These are phyloP conservation scores for Scytalidium lignicola DNA, from an alignment of 2,329 filamentous ascomycete species.

Conservation along the genomic window DNA sequence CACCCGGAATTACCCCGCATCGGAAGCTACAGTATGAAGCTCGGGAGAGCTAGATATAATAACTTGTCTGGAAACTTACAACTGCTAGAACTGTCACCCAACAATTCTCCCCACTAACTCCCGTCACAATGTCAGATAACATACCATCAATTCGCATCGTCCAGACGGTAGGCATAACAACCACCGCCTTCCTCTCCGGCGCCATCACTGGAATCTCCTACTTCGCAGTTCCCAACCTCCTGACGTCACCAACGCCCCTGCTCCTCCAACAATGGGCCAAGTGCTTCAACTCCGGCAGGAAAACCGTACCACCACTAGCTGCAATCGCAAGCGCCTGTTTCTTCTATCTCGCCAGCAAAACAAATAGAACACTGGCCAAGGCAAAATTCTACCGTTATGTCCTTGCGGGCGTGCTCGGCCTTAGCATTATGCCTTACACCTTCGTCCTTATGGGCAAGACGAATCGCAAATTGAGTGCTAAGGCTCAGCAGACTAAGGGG, in stretches of 20 bases:
- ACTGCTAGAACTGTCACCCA: too few species aligned
- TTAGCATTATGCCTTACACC: conserved; percentile 48
- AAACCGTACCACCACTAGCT: conserved; percentile 39
- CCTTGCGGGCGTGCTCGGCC: conserved; percentile 38
- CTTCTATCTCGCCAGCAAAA: conserved; percentile 26
- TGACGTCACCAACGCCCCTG: conserved; percentile 49
- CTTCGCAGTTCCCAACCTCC: conserved; percentile 44
- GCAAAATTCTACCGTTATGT: conserved; percentile 30
- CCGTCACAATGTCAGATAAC: conserved; percentile 2
- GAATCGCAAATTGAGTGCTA: conserved; percentile 43
- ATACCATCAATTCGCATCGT: conserved; percentile 35
- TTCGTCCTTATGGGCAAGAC: conserved; percentile 38
- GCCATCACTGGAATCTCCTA: conserved; percentile 35
- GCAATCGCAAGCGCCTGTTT: conserved; percentile 37
- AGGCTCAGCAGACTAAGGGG: conserved; percentile 33
- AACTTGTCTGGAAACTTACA: too few species aligned
- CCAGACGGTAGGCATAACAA: conserved; percentile 46
- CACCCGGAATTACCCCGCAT: too few species aligned
- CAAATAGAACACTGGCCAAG: conserved; percentile 24
- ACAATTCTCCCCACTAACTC: background rate
- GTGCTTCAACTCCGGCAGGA: conserved; percentile 34
- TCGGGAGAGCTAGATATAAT: too few species aligned
- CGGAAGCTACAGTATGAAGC: too few species aligned
- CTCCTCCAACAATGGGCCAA: conserved; percentile 51
- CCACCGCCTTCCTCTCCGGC: conserved; percentile 40